Evolutionary conservation across 257 asterid genomes (phyloP).

Genomic region (Henckelia pumila): DNA sequence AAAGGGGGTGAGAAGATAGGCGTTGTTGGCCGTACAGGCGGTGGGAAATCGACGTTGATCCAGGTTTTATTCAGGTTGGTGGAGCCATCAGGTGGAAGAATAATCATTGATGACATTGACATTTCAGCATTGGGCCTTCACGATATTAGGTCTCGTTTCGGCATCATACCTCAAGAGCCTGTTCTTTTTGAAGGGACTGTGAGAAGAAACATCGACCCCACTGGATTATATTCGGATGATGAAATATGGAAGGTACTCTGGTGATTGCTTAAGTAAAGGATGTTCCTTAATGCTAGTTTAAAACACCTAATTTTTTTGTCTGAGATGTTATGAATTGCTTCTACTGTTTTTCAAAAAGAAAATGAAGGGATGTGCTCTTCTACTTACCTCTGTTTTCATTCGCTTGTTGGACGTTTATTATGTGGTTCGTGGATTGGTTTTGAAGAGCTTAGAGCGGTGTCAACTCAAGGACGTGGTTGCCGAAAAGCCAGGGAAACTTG

Average conservation of each 20-base stretch:
- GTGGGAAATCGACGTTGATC: slow-evolving; percentile 76
- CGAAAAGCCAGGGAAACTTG: slow-evolving; percentile 58
- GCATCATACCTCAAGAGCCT: slow-evolving; percentile 88
- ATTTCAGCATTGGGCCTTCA: slow-evolving; percentile 62
- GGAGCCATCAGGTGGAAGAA: slow-evolving; percentile 61
- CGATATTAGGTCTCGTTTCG: slow-evolving; percentile 69
- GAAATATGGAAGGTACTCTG: slow-evolving; percentile 72
- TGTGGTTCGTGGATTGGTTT: neutral
- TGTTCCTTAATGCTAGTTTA: neutral
- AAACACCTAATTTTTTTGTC: no score
- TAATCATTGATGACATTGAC: slow-evolving; percentile 59
- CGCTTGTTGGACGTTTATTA: neutral
- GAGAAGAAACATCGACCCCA: slow-evolving; percentile 71
- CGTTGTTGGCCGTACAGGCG: slow-evolving; percentile 77
- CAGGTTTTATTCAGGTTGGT: slow-evolving; percentile 71
- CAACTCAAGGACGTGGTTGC: slow-evolving; percentile 72
- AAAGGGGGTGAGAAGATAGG: slow-evolving; percentile 68
- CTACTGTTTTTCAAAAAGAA: no score
- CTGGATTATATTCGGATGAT: slow-evolving; percentile 57
- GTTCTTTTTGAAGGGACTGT: slow-evolving; percentile 73
- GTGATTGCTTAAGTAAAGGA: neutral
- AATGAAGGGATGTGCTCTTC: no score
- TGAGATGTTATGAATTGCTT: neutral
- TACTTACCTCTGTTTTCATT: neutral
- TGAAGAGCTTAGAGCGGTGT: slow-evolving; percentile 71